These are phyloP conservation scores for Furcasterigmium sp. DNA, from an alignment of 2,329 filamentous ascomycete genomes.

Conservation along the genomic window DNA sequence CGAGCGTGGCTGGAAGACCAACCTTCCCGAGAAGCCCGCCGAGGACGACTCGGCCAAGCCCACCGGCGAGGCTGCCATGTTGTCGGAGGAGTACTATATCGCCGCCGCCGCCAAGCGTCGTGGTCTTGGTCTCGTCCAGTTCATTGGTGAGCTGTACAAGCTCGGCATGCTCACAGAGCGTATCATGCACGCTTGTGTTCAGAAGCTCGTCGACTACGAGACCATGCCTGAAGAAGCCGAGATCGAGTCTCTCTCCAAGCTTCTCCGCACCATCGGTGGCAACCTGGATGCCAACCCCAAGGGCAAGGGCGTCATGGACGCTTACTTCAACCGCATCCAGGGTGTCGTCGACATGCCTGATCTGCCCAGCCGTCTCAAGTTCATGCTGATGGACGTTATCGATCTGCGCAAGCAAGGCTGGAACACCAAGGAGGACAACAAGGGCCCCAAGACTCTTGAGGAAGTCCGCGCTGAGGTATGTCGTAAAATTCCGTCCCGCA, in stretches of 20 bases:
- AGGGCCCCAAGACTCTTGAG: constrained; percentile 94
- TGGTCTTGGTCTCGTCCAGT: constrained; percentile 95
- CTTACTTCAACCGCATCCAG: constrained; percentile 87
- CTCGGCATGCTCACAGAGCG: constrained; percentile 96
- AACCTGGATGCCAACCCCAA: constrained; percentile 82
- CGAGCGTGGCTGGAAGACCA: constrained; percentile 92
- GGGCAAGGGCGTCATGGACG: constrained; percentile 81
- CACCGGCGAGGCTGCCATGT: constrained; percentile 67
- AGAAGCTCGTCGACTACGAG: constrained; percentile 93
- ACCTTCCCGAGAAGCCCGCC: constrained; percentile 67
- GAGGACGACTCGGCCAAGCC: constrained; percentile 52
- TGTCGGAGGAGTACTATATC: constrained; percentile 95
- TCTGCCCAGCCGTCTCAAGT: constrained; percentile 81
- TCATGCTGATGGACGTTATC: constrained; percentile 94
- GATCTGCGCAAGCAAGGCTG: constrained; percentile 76
- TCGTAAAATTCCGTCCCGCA: constrained; percentile 7
- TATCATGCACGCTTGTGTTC: constrained; percentile 99
- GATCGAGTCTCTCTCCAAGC: constrained; percentile 90
- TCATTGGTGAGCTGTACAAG: constrained; percentile 99
- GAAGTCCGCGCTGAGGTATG: constrained; percentile 79
- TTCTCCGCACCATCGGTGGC: constrained; percentile 84
- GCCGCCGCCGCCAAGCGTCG: constrained; percentile 93
- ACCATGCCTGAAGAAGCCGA: constrained; percentile 91
- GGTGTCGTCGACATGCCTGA: constrained; percentile 74
- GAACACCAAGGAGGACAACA: constrained; percentile 83